Percentiles rank a stretch among this genome's conserved stretches.
Evolutionary conservation across 768 basidiomycete species (phyloP).

Genomic region (Suillus variegatus): DNA sequence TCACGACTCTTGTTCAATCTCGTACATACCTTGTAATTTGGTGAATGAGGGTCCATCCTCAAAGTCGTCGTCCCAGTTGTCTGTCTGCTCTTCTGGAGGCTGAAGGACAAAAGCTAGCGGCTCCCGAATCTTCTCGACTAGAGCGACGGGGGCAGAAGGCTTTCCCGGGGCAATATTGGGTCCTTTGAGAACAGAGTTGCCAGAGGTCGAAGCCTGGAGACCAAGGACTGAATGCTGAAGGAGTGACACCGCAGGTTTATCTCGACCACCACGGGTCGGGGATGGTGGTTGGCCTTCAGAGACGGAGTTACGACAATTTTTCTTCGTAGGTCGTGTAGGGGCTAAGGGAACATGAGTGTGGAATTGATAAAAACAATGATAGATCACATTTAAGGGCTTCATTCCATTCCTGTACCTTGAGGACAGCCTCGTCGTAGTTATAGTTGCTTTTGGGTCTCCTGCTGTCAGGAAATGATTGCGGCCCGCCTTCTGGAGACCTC

Average conservation of each 20-base stretch:
- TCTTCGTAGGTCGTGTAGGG: conserved; percentile 74
- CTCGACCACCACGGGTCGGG: conserved; percentile 37
- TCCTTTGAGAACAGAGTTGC: conserved; percentile 28
- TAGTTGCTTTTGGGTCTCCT: conserved; percentile 71
- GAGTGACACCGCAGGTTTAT: conserved; percentile 26
- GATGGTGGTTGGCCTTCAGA: conserved; percentile 45
- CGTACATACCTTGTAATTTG: conserved; percentile 65
- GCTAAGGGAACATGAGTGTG: conserved; percentile 41
- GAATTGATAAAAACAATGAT: conserved; percentile 17
- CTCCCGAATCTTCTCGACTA: conserved; percentile 44
- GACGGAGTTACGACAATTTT: conserved; percentile 43
- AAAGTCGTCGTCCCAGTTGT: conserved; percentile 99
- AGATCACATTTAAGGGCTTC: conserved; percentile 86
- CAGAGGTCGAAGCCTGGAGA: conserved; percentile 36
- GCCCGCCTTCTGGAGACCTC: conserved; percentile 17
- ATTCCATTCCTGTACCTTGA: conserved; percentile 98
- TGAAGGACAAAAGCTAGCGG: conserved; percentile 68
- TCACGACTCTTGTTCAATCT: background rate
- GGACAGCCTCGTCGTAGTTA: conserved; percentile 91
- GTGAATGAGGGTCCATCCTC: conserved; percentile 89
- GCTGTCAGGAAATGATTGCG: conserved; percentile 31
- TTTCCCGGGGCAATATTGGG: conserved; percentile 19
- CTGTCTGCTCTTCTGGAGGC: conserved; percentile 82
- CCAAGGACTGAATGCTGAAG: conserved; percentile 36
- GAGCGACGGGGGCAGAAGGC: conserved; percentile 26